Base-by-base conservation (phyloP, 2,329 filamentous ascomycete genomes). In the Orbilia brochopaga region DNA sequence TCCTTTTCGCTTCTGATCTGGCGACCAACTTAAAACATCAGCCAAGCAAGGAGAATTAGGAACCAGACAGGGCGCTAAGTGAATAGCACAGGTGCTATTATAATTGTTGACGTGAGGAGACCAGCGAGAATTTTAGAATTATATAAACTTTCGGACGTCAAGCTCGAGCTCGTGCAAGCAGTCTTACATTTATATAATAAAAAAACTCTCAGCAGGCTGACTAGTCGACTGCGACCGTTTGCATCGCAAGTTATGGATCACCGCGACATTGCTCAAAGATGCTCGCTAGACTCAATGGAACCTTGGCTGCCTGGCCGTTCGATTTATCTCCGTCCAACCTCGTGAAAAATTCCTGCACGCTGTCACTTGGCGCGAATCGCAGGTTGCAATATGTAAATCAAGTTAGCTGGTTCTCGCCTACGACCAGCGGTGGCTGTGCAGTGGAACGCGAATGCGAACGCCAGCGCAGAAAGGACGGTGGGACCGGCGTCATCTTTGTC, bases 111-210 rank as follows among this genome's bases (percentile, higher is more conserved):
- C 27, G 27, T n/a, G n/a, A n/a, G 35, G 40, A 8, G 7, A 5
- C 19, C 11, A 11, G 19, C 15, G 44, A 5, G 17, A 19, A 44
- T 10, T 10, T 10, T 19, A 10, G 19, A 19, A 48, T 48, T 48
- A n/a, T 48, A 48, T 48, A 48, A 6, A 48, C 44, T 48, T 48
- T 48, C 44, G n/a, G 37, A 42, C n/a, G 37, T 17, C 37, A 4
- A 19, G 44, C 5, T 3, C 15, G 21, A 48, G 15, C 17, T 17
- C 11, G 44, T 48, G 15, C 8, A 5, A 19, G 21, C 8, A 19
- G 19, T 4, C 44, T 48, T 5, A 5, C 17, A 21, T 37, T 6
- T 17, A 44, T 44, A 4, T 17, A n/a, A 5, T 44, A 10, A n/a
- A 44, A 15, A 37, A 7, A 37, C 7, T 7, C 35, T 15, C 35